A percentile compares a stretch with the other conserved stretches of the same genome.
Evolutionary conservation across 2,329 filamentous ascomycete genomes (phyloP).

Genomic region (Diaporthe ampelina): DNA sequence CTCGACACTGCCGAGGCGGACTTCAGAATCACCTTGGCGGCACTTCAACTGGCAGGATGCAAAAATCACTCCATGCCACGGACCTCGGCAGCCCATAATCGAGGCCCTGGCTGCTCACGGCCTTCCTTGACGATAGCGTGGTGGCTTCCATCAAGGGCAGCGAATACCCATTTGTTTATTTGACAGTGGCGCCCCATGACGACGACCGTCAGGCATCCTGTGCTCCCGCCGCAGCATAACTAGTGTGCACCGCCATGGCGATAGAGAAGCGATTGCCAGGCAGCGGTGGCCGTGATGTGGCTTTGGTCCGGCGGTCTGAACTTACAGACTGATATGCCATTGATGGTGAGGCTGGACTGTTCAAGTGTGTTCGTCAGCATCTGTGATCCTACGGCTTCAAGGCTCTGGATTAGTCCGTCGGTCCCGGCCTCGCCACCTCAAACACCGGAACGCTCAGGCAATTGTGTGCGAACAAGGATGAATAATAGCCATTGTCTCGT

Average conservation of each 20-base stretch:
- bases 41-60: constrained; percentile 5
- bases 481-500: constrained; percentile 5
- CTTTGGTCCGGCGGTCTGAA: not conserved
- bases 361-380: not conserved
- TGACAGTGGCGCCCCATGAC: not conserved
- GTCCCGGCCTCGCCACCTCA: not conserved
- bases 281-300: not conserved
- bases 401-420: not conserved
- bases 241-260: not conserved
- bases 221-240: constrained; percentile 6
- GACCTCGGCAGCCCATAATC: constrained; percentile 9
- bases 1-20: constrained; percentile 24
- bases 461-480: not conserved
- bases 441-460: not conserved
- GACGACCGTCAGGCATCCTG: constrained; percentile 13
- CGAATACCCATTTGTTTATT: not conserved
- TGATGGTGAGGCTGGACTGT: not conserved
- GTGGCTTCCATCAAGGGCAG: not conserved
- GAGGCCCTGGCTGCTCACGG: constrained; percentile 1
- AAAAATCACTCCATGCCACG: not conserved
- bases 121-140: not conserved
- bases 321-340: not conserved
- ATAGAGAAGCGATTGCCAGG: not conserved
- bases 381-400: constrained; percentile 6
- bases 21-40: not conserved